Conservation (phyloP, 129 eudicot genomes). For the Arctium lappa region DNA sequence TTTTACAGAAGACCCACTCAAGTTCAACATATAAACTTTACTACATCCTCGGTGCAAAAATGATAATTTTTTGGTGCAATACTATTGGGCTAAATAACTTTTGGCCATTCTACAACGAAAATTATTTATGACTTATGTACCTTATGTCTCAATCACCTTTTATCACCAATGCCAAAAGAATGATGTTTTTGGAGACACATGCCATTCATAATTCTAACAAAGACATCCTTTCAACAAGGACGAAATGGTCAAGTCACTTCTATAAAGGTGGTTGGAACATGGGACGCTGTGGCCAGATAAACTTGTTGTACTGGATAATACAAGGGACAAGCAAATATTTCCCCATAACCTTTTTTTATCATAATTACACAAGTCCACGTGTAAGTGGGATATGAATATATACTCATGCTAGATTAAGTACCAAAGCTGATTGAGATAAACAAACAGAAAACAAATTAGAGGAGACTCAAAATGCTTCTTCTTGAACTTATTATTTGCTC, state of each 20-base stretch:
- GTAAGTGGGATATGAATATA: background rate
- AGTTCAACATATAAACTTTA: background rate
- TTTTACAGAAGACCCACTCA: background rate
- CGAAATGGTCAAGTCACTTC: too few relatives aligned
- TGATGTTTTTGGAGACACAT: background rate
- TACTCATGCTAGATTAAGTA: too few relatives aligned
- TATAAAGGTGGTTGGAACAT: too few relatives aligned
- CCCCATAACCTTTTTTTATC: background rate
- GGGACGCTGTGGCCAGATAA: too few relatives aligned
- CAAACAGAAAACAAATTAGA: too few relatives aligned
- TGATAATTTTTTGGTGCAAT: background rate
- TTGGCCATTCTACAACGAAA: background rate
- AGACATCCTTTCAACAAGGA: background rate
- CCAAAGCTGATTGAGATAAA: too few relatives aligned
- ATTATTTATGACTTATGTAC: background rate
- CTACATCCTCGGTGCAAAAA: background rate
- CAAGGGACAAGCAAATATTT: background rate
- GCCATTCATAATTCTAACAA: too few relatives aligned
- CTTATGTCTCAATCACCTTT: background rate
- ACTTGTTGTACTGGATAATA: background rate
- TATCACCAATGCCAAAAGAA: background rate
- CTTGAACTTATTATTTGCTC: too few relatives aligned
- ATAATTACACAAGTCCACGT: too few relatives aligned
- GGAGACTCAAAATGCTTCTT: too few relatives aligned
- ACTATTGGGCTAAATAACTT: background rate